Evolutionary conservation across 1,139 yeast species (phyloP).

Genomic region (Zygosaccharomyces sapae): DNA sequence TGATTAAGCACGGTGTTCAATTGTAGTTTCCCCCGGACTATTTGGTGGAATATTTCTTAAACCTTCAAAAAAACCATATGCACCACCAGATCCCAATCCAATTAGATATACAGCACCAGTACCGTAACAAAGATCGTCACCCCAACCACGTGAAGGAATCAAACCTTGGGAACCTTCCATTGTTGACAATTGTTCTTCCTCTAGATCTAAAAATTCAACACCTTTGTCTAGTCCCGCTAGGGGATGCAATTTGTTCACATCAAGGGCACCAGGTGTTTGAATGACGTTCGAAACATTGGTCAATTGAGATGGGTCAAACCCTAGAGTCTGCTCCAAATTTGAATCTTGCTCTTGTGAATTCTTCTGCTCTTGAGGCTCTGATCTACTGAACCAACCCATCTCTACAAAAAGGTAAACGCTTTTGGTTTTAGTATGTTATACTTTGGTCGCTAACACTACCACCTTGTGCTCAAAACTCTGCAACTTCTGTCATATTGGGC

Average conservation of each 20-base stretch:
- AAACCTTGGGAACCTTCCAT: slow-evolving; percentile 86
- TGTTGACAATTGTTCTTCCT: slow-evolving; percentile 69
- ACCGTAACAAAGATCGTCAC: slow-evolving; percentile 95
- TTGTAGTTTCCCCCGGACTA: slow-evolving; percentile 69
- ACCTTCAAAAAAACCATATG: slow-evolving; percentile 85
- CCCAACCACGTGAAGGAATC: slow-evolving; percentile 93
- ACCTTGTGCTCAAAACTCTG: background rate
- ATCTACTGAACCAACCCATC: slow-evolving; percentile 44
- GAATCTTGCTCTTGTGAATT: slow-evolving; percentile 25
- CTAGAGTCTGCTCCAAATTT: slow-evolving; percentile 39
- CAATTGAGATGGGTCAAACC: slow-evolving; percentile 66
- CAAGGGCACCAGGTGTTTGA: slow-evolving; percentile 59
- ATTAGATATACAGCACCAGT: slow-evolving; percentile 89
- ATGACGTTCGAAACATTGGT: slow-evolving; percentile 61
- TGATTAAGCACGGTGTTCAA: slow-evolving; percentile 87
- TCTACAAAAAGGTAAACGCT: background rate
- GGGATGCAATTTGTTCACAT: slow-evolving; percentile 79
- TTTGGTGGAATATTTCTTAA: slow-evolving; percentile 66
- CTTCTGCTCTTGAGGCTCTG: slow-evolving; percentile 22
- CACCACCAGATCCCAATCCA: slow-evolving; percentile 82
- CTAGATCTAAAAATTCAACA: slow-evolving; percentile 84
- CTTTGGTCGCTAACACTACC: no score
- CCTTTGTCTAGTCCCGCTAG: slow-evolving; percentile 89
- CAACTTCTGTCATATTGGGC: background rate
- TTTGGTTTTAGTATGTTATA: no score